Evolutionary conservation across 768 basidiomycete genomes (phyloP), one percentile per base, ranked within the genome.

Genomic region (Tricholoma hemisulphureum): DNA sequence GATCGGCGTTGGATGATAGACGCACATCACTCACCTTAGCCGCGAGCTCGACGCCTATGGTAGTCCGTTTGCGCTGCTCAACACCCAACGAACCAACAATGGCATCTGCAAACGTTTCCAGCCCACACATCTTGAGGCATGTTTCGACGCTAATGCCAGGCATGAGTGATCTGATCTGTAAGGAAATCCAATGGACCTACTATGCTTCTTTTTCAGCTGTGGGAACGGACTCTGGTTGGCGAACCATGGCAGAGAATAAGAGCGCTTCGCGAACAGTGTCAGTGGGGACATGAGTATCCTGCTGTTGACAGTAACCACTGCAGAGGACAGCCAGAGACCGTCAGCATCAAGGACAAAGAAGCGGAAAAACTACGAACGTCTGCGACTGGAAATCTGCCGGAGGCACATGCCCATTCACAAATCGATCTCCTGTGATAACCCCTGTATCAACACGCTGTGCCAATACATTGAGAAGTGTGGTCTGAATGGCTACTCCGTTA

Each of bases 1-100:
- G 2, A n/a, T n/a, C n/a, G 18, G 18, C 8, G 35, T 18, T 45
- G 8, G 11, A 13, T 14, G 26, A n/a, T 6, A 34, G 28, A 0
- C 3, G 4, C 11, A 43, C 10, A n/a, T 14, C 2, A 29, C 29
- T 23, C 68, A 93, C 85, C 72, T 93, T 94, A 5, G 92, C 90
- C 48, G 91, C 92, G 10, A 95, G 77, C 68, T 94, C 92, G 32
- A 94, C 92, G 23, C 83, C 93, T 58, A 95, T 95, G 0, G 92
- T 95, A 0, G 90, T 85, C 7, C 92, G 80, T 73, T 94, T 95
- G 50, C 84, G 80, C 59, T 87, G 83, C 62, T 93, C 89, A 20
- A 88, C 81, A 3, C 84, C 82, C 2, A 89, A 74, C 37, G 83
- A 80, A 21, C 84, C 86, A 9, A 91, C 84, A 63, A 87, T 76